These are phyloP conservation scores for Taphrina flavorubra DNA, from an alignment of 1,139 yeast genomes.

Conservation along the genomic window DNA sequence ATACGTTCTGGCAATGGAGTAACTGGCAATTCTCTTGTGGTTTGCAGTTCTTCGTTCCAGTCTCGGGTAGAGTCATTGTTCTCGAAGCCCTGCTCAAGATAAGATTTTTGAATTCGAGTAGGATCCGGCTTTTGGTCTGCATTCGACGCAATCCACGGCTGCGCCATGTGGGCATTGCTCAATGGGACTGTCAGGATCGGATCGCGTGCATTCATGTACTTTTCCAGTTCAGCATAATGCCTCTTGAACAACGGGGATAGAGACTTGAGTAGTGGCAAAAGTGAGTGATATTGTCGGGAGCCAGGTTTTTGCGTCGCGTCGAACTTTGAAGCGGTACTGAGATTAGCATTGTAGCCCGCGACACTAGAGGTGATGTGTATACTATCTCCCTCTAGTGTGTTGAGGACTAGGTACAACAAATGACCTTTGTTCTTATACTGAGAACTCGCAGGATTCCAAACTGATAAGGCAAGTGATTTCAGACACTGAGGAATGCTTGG, in stretches of 20 bases:
- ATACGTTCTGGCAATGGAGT: conserved; percentile 68
- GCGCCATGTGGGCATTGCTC: conserved; percentile 63
- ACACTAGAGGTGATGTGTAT: conserved; percentile 77
- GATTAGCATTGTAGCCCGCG: conserved; percentile 79
- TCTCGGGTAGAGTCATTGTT: conserved; percentile 63
- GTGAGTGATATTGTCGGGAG: conserved; percentile 55
- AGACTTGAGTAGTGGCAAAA: conserved; percentile 60
- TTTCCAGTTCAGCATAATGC: conserved; percentile 56
- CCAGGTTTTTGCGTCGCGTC: conserved; percentile 63
- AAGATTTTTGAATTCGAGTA: conserved; percentile 67
- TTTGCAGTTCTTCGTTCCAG: conserved; percentile 91
- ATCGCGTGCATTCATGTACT: conserved; percentile 57
- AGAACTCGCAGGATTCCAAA: conserved; percentile 87
- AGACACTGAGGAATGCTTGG: conserved; percentile 44
- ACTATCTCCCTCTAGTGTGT: conserved; percentile 80
- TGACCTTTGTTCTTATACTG: conserved; percentile 72
- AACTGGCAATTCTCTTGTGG: conserved; percentile 72
- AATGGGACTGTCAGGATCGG: conserved; percentile 67
- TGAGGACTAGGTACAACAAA: conserved; percentile 72
- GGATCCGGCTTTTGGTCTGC: conserved; percentile 59
- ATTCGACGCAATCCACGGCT: conserved; percentile 73
- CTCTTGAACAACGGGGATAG: conserved; percentile 62
- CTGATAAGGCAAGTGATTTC: conserved; percentile 67
- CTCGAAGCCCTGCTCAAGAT: conserved; percentile 62
- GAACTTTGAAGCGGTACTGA: conserved; percentile 68